Conservation (phyloP, 169 alveolate species). For the Cryptosporidium sp. region DNA sequence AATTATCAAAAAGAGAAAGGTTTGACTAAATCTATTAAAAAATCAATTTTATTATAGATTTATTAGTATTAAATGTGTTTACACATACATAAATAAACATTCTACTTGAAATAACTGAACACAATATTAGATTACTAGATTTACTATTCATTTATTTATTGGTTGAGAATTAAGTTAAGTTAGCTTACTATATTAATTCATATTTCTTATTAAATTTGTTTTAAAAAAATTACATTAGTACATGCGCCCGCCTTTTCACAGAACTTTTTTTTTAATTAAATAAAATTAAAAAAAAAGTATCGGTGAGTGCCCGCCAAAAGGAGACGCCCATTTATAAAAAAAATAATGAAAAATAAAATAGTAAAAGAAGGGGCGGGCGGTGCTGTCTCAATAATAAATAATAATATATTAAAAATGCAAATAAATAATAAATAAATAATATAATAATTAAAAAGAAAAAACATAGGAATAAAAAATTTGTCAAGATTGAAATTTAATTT, state of each 20-base stretch:
- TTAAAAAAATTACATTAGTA: no score
- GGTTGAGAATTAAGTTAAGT: no score
- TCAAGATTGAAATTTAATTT: not conserved
- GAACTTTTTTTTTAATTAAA: no score
- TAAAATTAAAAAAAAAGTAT: no score
- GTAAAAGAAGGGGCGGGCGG: conserved; percentile 1
- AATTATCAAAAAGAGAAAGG: conserved; percentile 39
- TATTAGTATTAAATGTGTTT: no score
- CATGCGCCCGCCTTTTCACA: not conserved
- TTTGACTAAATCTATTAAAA: not conserved
- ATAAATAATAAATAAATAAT: not conserved
- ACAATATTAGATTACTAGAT: no score
- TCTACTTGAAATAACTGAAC: no score
- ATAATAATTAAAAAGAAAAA: not conserved
- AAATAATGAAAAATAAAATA: not conserved
- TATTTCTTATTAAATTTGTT: no score
- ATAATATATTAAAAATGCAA: not conserved
- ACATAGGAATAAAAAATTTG: not conserved
- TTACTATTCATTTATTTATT: no score
- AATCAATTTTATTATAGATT: no score
- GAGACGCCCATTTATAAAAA: not conserved
- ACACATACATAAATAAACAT: no score
- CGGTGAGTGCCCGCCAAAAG: not conserved
- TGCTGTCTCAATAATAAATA: conserved; percentile 8
- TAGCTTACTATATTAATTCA: no score